Base-by-base conservation (phyloP, 2,329 filamentous ascomycete genomes). In the Waltergamsia citrina region DNA sequence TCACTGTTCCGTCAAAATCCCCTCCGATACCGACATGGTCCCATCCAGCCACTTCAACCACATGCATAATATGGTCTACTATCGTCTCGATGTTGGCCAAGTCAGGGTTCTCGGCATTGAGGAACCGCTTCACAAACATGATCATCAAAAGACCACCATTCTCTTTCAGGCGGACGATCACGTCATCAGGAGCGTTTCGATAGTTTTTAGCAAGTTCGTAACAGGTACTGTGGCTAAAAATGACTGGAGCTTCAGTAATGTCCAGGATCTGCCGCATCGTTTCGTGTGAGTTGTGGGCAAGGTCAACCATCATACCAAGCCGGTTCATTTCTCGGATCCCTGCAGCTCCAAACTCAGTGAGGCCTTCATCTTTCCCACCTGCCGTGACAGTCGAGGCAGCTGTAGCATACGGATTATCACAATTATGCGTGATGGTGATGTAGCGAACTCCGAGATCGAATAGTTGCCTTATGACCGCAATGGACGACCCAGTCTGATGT, bases 61-160 rank as follows among this genome's bases (percentile, higher is more conserved):
- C 31, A 22, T 41, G 37, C 24, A 39, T 34, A 20, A 41, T 36
- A 20, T 41, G 47, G 29, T 55, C 50, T 16, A 52, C 43, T 3
- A 54, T 46, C 20, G 20, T 24, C 7, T 52, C 37, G 34, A 51
- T 43, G 10, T 37, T 42, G 11, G 43, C 43, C 21, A 41, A 41
- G 30, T 49, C 46, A 32, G 25, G 41, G 34, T 27, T 42, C 42
- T 29, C 48, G 21, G 32, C 50, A 42, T 31, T 40, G 35, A 44
- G 41, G 25, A 49, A 46, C 14, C 29, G 12, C 8, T 45, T 43
- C 11, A 52, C 43, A 30, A 56, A 54, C 5, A 42, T 47, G 5
- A 53, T 42, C 54, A 58, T 59, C 7, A 60, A 32, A 7, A 59
- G 37, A 1, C 56, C 56, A 7, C 46, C 41, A 17, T 59, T 59